phyloP scores from a whole-genome alignment of 192 early-diverging fungal species.

The Rhizoclosmatium globosum region DNA sequence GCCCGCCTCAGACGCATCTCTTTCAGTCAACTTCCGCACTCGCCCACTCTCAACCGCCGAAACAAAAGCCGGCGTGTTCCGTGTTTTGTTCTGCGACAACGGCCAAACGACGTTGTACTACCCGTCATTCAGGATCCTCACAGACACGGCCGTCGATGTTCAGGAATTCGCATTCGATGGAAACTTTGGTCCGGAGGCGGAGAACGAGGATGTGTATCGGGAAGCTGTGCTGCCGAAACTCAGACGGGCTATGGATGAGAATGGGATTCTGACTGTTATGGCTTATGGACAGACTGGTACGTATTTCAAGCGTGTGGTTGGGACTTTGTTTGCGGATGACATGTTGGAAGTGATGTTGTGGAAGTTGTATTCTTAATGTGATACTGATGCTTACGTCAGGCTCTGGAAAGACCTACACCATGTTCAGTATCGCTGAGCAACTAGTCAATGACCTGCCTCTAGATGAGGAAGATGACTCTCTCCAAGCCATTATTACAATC shows the following conservation, averaged over 20 bases:
- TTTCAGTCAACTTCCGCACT: constrained; percentile 27
- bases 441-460: constrained; percentile 32
- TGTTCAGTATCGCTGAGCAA: constrained; percentile 22
- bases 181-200: not conserved
- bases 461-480: not conserved
- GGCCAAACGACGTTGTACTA: constrained; percentile 25
- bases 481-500: constrained; percentile 6
- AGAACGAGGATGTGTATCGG: constrained; percentile 28
- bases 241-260: constrained; percentile 9
- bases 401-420: constrained; percentile 48
- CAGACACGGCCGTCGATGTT: constrained; percentile 22
- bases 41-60: constrained; percentile 8
- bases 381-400: constrained; percentile 15
- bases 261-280: constrained; percentile 37
- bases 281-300: constrained; percentile 43
- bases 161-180: constrained; percentile 24
- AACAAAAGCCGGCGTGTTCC: constrained; percentile 15
- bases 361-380: not conserved
- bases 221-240: constrained; percentile 28
- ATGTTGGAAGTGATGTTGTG: not conserved
- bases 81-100: constrained; percentile 13
- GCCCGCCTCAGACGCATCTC: not conserved
- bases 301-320: not conserved
- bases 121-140: constrained; percentile 25
- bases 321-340: too few species aligned